Conservation (phyloP, 2,329 filamentous ascomycete genomes). For the Macrophomina tecta region DNA sequence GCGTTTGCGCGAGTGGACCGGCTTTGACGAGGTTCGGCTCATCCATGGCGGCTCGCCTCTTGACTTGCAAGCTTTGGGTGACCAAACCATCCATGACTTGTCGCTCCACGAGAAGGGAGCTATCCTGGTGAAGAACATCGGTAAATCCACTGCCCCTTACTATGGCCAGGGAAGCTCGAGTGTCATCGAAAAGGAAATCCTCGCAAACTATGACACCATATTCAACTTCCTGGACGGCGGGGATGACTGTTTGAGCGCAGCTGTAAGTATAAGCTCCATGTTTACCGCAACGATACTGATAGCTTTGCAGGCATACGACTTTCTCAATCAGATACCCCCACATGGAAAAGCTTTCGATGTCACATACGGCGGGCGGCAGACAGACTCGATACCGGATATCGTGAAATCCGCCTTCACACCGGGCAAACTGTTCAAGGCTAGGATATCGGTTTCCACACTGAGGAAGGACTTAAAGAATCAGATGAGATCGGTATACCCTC, state of each 20-base stretch:
- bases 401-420: constrained; percentile 40
- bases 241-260: constrained; percentile 59
- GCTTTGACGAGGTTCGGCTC: constrained; percentile 76
- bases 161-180: constrained; percentile 23
- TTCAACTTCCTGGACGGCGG: constrained; percentile 77
- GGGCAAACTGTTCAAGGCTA: constrained; percentile 43
- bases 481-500: constrained; percentile 37
- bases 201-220: constrained; percentile 81
- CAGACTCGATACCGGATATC: constrained; percentile 11
- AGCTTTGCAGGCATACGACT: constrained; percentile 40
- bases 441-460: constrained; percentile 34
- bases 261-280: constrained; percentile 28
- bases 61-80: constrained; percentile 47
- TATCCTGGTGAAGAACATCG: constrained; percentile 32
- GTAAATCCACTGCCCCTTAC: background rate
- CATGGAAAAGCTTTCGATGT: constrained; percentile 36
- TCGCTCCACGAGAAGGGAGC: constrained; percentile 51
- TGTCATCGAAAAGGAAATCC: constrained; percentile 75
- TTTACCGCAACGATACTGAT: constrained; percentile 29
- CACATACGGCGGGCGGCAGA: constrained; percentile 11
- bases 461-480: constrained; percentile 37
- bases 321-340: constrained; percentile 41
- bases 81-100: constrained; percentile 69
- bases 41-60: constrained; percentile 66
- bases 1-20: constrained; percentile 70